phyloP scores from a whole-genome alignment of 306 rosid species.

The Carpinus fangiana region DNA sequence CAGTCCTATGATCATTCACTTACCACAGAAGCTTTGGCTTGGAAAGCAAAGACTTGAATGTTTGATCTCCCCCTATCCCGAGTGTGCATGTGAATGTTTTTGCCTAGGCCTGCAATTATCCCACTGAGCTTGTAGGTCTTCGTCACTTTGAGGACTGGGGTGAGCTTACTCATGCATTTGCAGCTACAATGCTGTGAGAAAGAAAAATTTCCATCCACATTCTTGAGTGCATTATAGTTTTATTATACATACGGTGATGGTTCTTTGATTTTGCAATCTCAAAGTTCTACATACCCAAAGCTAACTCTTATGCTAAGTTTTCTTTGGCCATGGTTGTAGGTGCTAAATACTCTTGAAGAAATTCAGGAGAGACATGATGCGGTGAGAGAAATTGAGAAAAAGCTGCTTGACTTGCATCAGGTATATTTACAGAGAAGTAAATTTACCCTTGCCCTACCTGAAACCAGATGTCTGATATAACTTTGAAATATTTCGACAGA shows the following conservation, averaged over 20 bases:
- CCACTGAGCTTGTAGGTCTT: not conserved
- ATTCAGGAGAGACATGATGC: constrained; percentile 95
- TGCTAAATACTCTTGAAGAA: constrained; percentile 84
- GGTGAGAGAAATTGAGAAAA: constrained; percentile 91
- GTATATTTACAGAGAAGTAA: constrained; percentile 35
- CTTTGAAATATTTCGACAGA: constrained; percentile 42
- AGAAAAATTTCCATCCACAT: not conserved
- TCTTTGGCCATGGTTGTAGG: constrained; percentile 41
- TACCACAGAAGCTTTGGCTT: not conserved
- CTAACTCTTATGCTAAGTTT: not conserved
- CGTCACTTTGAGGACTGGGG: not conserved
- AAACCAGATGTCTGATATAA: constrained; percentile 21
- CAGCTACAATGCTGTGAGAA: not conserved
- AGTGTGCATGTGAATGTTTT: not conserved
- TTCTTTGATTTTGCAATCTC: not conserved
- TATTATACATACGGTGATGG: not conserved
- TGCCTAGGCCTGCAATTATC: not conserved
- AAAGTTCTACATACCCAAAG: constrained; percentile 13
- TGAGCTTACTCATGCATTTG: not conserved
- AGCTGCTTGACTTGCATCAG: constrained; percentile 95
- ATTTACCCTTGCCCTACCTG: not conserved
- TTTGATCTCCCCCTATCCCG: not conserved
- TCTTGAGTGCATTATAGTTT: not conserved
- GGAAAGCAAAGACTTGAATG: not conserved
- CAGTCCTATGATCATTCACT: not conserved